These are phyloP conservation scores for Ogataea haglerorum DNA, from an alignment of 805 yeast genomes.

Conservation along the genomic window DNA sequence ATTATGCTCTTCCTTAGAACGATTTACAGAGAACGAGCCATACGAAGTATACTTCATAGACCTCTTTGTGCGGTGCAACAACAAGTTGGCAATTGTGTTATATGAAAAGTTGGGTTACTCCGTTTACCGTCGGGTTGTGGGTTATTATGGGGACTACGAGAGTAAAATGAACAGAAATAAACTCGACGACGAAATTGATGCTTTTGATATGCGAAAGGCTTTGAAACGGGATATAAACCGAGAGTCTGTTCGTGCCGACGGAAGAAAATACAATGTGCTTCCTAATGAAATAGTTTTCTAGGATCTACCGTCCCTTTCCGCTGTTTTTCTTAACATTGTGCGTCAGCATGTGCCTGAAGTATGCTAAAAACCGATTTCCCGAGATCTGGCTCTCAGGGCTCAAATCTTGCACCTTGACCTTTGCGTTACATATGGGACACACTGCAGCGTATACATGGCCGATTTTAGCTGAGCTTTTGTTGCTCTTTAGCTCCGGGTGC, in stretches of 20 bases:
- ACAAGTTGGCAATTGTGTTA: conserved; percentile 70
- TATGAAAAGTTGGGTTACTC: conserved; percentile 86
- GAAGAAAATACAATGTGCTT: conserved; percentile 53
- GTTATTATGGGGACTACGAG: conserved; percentile 63
- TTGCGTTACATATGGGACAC: conserved; percentile 14
- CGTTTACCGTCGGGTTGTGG: conserved; percentile 81
- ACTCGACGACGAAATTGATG: conserved; percentile 70
- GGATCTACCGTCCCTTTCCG: conserved; percentile 12
- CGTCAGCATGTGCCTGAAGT: conserved; percentile 19
- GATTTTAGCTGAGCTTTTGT: conserved; percentile 12
- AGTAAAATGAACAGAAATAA: conserved; percentile 42
- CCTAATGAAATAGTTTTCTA: conserved; percentile 67
- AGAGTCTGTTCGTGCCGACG: conserved; percentile 57
- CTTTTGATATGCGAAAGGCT: conserved; percentile 79
- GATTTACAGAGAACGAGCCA: conserved; percentile 68
- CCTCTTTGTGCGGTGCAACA: conserved; percentile 86
- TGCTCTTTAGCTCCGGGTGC: conserved; percentile 15
- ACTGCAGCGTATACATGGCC: conserved; percentile 16
- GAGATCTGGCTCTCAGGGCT: conserved; percentile 5
- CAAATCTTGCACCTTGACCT: conserved; percentile 15
- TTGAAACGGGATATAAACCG: conserved; percentile 52
- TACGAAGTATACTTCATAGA: conserved; percentile 83
- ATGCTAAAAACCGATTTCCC: conserved; percentile 17
- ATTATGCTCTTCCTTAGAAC: conserved; percentile 70
- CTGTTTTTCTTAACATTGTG: conserved; percentile 16